Evolutionary conservation across 2,329 filamentous ascomycete genomes (phyloP), one percentile per base, ranked within the genome.

Genomic region (Ilyonectria destructans): DNA sequence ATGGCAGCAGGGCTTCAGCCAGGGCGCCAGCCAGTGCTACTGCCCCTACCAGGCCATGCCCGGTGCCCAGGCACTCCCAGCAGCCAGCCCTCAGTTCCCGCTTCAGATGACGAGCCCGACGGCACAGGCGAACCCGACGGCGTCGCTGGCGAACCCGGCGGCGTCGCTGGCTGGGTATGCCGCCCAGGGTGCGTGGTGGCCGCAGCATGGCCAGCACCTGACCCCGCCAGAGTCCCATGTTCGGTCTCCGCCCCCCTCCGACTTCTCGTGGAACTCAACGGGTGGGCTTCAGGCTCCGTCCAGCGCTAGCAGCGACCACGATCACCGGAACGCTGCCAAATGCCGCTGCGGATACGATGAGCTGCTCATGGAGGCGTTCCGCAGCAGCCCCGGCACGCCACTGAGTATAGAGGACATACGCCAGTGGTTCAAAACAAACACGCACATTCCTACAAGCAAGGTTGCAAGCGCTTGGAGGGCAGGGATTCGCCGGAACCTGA

Each of bases 291-390:
- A 45, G 40, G 15, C 17, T 6, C 40, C 40, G n/a, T 45, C 40
- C 40, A 13, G 40, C n/a, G 17, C 40, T 19, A 19, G 40, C 17
- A 45, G 40, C 40, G 15, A 45, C 40, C 40, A 45, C 15, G 8
- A 45, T 19, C 40, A n/a, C 8, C n/a, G 17, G 40, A 19, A 45
- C 40, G 15, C 17, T 13, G 40, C 40, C 15, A 19, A 45, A 45
- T 45, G n/a, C 17, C 15, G 40, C 40, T 45, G 40, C 40, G 40
- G 40, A 37, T 45, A 45, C 40, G n/a, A 45, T 45, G 17, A 45
- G 40, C 40, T 45, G 40, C 40, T 45, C 40, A 45, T 45, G 40
- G 40, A 45, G 40, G 40, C 40, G n/a, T 45, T 45, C 40, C n/a
- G 40, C 15, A 19, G 40, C n/a, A 45, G 17, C 40, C 15, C 40